phyloP scores from a whole-genome alignment of 1,139 yeast genomes.

The Candida sp. region DNA sequence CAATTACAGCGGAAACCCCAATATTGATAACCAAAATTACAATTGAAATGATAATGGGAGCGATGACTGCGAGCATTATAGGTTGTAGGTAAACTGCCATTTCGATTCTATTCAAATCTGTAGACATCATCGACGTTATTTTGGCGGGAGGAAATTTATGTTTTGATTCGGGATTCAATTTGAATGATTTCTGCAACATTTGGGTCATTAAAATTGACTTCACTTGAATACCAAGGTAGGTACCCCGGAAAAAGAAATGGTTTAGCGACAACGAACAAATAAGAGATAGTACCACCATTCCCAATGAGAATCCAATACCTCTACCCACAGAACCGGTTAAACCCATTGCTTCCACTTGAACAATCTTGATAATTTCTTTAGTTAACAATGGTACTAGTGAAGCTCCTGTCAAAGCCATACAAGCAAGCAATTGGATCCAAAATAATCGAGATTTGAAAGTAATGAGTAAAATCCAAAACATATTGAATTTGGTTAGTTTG shows the following conservation, averaged over 20 bases:
- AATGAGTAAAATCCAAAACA: constrained; percentile 17
- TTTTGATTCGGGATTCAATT: constrained; percentile 56
- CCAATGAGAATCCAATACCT: constrained; percentile 31
- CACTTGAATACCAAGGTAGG: constrained; percentile 58
- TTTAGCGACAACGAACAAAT: constrained; percentile 21
- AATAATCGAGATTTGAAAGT: constrained; percentile 28
- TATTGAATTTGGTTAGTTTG: constrained; percentile 13
- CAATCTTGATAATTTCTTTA: constrained; percentile 26
- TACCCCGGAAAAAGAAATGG: constrained; percentile 27
- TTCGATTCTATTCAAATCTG: constrained; percentile 35
- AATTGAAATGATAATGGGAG: constrained; percentile 28
- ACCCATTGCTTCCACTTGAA: constrained; percentile 20
- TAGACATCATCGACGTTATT: constrained; percentile 52
- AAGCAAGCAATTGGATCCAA: constrained; percentile 16
- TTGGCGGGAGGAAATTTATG: constrained; percentile 62
- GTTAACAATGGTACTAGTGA: constrained; percentile 27
- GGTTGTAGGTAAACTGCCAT: constrained; percentile 33
- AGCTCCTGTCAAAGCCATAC: constrained; percentile 13
- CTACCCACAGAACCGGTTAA: constrained; percentile 18
- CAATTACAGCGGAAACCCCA: constrained; percentile 73
- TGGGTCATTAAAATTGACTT: constrained; percentile 67
- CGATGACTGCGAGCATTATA: constrained; percentile 22
- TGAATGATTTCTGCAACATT: constrained; percentile 62
- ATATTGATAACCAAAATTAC: constrained; percentile 30
- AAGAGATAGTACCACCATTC: constrained; percentile 15